phyloP scores from a whole-genome alignment of 106 monocot species.

The Alisma plantagoaquatica region DNA sequence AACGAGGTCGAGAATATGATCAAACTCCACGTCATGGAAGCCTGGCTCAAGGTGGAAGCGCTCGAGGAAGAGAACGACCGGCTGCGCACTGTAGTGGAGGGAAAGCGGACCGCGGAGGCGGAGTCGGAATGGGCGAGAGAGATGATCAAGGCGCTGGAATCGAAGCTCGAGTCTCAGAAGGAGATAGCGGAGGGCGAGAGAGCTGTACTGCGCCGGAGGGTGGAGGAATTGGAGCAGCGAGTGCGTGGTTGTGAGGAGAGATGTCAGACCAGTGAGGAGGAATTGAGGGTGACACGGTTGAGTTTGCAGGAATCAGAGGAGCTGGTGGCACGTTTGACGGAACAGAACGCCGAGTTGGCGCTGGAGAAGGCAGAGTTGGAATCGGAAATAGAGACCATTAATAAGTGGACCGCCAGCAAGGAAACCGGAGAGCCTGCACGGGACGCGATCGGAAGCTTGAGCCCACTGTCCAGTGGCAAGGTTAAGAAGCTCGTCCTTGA shows the following conservation, averaged over 20 bases:
- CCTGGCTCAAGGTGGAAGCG: constrained; percentile 3
- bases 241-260: not conserved
- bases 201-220: not conserved
- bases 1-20: too few species aligned
- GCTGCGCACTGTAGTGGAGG: constrained; percentile 22
- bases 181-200: not conserved
- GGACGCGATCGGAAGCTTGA: constrained; percentile 44
- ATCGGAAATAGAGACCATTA: constrained; percentile 47
- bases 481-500: constrained; percentile 46
- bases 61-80: constrained; percentile 12
- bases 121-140: constrained; percentile 3
- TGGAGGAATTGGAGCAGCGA: not conserved
- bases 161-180: constrained; percentile 1
- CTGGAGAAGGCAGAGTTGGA: constrained; percentile 7
- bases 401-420: constrained; percentile 20
- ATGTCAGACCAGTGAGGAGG: too few species aligned
- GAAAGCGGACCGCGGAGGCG: not conserved
- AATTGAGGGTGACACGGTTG: not conserved
- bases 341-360: constrained; percentile 12
- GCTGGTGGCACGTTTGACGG: not conserved
- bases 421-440: constrained; percentile 24
- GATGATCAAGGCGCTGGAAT: constrained; percentile 5
- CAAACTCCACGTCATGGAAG: constrained; percentile 1
- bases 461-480: too few species aligned
- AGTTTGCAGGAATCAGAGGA: constrained; percentile 5